Conservation (phyloP, 345 rosid species). For the Camelina neglecta region DNA sequence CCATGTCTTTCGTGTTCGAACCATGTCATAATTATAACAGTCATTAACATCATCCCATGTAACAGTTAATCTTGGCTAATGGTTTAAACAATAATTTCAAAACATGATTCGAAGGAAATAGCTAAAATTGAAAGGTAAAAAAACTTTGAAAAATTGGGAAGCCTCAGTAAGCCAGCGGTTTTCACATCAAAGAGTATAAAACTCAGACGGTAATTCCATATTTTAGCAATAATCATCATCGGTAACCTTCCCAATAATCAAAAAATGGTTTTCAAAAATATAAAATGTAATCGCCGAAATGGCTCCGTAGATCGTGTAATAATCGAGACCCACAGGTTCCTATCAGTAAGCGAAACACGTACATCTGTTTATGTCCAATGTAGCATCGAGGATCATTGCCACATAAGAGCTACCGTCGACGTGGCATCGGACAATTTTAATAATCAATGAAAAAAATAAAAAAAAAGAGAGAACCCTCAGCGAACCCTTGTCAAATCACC, state of each 20-base stretch:
- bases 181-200: slow-evolving; percentile 32
- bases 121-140: no score
- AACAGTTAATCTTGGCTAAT: no score
- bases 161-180: slow-evolving; percentile 45
- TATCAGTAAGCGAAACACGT: slow-evolving; percentile 61
- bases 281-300: slow-evolving; percentile 43
- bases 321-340: slow-evolving; percentile 61
- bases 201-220: slow-evolving; percentile 96
- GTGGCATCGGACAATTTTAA: slow-evolving; percentile 60
- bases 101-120: background rate
- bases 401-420: slow-evolving; percentile 38
- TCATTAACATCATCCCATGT: no score
- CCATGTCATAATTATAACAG: no score
- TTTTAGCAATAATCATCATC: slow-evolving; percentile 35
- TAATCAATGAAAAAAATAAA: no score
- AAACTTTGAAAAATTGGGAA: background rate
- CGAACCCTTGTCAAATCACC: slow-evolving; percentile 50
- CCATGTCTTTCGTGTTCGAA: no score
- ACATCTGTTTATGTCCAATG: slow-evolving; percentile 53
- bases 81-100: background rate
- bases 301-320: slow-evolving; percentile 38
- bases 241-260: background rate
- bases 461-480: slow-evolving; percentile 36
- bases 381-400: slow-evolving; percentile 62
- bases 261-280: no score